Base-by-base conservation (phyloP, 805 yeast species). In the Saturnispora halmiae region DNA sequence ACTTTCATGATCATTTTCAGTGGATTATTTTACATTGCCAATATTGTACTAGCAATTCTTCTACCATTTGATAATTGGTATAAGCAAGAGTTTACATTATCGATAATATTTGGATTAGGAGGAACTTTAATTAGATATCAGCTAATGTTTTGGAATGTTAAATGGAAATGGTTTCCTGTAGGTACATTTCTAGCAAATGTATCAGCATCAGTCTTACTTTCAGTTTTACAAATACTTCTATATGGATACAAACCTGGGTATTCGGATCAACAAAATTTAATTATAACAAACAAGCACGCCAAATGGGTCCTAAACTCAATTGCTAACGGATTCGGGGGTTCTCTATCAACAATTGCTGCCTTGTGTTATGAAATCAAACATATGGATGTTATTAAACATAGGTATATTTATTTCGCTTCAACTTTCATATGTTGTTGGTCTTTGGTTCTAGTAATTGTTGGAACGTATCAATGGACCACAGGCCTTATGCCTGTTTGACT, bases 391-490 rank as follows among this genome's bases (percentile, higher is more conserved):
- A 51, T 34, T 39, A 65, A 6, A 30, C 52, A n/a, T 45, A 60
- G 40, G 60, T 70, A 75, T 41, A 42, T 56, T 5, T 86, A 86
- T 53, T 79, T 72, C 4, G n/a, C 58, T 0, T 42, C 53, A 1
- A 69, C 82, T 16, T 49, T 83, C 2, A 50, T 58, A 3, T 36
- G 61, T 1, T 68, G 79, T n/a, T 83, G 72, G 54, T 41, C 61
- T 3, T 27, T 74, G 1, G 61, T 73, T 41, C 58, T 85, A 2
- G 43, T 83, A 11, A 70, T 77, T 1, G 51, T 80, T 15, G 95
- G 95, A 0, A 63, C 82, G 3, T 83, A 76, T 52, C 66, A 70
- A 32, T 86, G 95, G 95, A 60, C 77, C 0, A 48, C 58, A 4
- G 82, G 81, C 5, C n/a, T 38, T 10, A 11, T 10, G 15, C 35